phyloP scores from a whole-genome alignment of 2,329 filamentous ascomycete species.

The Cytospora schulzeri region DNA sequence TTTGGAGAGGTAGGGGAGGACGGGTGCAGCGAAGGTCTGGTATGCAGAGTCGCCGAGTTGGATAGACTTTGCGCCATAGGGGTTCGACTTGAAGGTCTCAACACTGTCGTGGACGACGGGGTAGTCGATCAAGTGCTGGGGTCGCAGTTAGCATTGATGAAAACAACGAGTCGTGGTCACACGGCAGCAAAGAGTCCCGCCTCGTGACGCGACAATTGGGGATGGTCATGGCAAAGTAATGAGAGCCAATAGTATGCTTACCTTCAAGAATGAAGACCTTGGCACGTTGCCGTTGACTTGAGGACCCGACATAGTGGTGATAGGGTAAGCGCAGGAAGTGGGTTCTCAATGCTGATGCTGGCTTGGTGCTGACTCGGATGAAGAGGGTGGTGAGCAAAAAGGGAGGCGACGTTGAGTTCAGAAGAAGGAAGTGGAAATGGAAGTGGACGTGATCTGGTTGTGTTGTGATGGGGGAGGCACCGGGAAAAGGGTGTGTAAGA shows the following conservation, averaged over 20 bases:
- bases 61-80: constrained; percentile 81
- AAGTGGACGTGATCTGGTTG: not conserved
- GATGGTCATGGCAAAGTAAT: not conserved
- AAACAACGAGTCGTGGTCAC: too few relatives aligned
- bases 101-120: constrained; percentile 81
- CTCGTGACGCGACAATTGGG: not conserved
- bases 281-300: constrained; percentile 56
- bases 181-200: not conserved
- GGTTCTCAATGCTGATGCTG: not conserved
- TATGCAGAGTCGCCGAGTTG: constrained; percentile 75
- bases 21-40: constrained; percentile 72
- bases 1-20: constrained; percentile 75
- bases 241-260: constrained; percentile 34
- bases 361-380: not conserved
- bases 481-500: too few relatives aligned
- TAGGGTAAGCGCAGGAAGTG: not conserved
- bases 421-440: not conserved
- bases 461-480: not conserved
- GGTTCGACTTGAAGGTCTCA: constrained; percentile 76
- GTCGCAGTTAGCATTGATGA: constrained; percentile 25
- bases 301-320: constrained; percentile 36
- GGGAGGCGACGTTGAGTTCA: not conserved
- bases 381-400: not conserved
- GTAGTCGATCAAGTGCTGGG: constrained; percentile 80
- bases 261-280: constrained; percentile 54